Conservation (phyloP, 1,284 basidiomycete genomes). For the Pyrrhoderma lamaoense region DNA sequence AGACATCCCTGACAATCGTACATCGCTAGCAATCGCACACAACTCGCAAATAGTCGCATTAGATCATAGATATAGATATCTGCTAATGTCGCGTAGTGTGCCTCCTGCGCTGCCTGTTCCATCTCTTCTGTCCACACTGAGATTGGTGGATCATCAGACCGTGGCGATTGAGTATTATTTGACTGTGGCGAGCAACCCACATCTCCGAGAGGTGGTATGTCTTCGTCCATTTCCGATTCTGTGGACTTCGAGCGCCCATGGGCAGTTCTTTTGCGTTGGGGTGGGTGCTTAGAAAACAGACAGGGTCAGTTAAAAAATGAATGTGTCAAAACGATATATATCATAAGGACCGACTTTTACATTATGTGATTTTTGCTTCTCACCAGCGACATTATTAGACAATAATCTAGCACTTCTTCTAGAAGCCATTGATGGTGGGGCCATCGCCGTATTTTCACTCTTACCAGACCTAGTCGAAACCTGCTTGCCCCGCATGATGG, state of each 20-base stretch:
- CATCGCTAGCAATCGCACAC: slow-evolving; percentile 61
- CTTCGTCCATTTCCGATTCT: slow-evolving; percentile 67
- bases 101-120: slow-evolving; percentile 62
- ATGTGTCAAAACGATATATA: slow-evolving; percentile 3
- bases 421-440: slow-evolving; percentile 33
- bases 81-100: slow-evolving; percentile 62
- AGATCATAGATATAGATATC: slow-evolving; percentile 80
- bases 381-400: slow-evolving; percentile 36
- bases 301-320: slow-evolving; percentile 3
- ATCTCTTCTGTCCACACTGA: slow-evolving; percentile 52
- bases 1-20: slow-evolving; percentile 75
- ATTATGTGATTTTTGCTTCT: slow-evolving; percentile 35
- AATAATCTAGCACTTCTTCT: slow-evolving; percentile 65
- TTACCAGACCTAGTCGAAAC: slow-evolving; percentile 41
- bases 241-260: slow-evolving; percentile 48
- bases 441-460: slow-evolving; percentile 41
- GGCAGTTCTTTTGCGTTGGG: slow-evolving; percentile 50
- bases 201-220: slow-evolving; percentile 36
- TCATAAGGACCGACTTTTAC: slow-evolving; percentile 28
- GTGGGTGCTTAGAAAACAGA: slow-evolving; percentile 30
- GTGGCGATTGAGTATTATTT: slow-evolving; percentile 45
- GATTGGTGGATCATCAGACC: slow-evolving; percentile 53
- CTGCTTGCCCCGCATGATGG: slow-evolving; percentile 61
- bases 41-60: slow-evolving; percentile 73
- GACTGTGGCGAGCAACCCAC: slow-evolving; percentile 51